These are phyloP conservation scores for Coriolopsis trogii DNA, from an alignment of 1,284 basidiomycete species.

Conservation along the genomic window DNA sequence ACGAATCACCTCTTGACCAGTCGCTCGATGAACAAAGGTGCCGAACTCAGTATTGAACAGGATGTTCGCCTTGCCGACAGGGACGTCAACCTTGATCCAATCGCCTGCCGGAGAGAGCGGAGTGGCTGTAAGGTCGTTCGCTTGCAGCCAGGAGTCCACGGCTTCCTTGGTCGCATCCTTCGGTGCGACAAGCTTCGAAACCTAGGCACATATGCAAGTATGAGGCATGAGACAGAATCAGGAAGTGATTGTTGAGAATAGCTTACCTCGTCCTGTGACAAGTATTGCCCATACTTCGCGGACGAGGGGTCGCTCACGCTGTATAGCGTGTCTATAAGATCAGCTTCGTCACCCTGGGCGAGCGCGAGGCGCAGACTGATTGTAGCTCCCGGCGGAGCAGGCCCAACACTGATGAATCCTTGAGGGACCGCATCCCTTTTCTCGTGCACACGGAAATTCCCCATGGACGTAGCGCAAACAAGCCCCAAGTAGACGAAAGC, in stretches of 20 bases:
- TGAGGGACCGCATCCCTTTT: slow-evolving; percentile 15
- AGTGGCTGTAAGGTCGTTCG: slow-evolving; percentile 36
- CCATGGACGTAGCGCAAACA: not conserved
- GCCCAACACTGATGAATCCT: slow-evolving; percentile 24
- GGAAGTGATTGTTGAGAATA: not conserved
- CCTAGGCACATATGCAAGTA: slow-evolving; percentile 34
- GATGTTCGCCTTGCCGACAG: slow-evolving; percentile 39
- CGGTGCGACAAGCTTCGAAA: slow-evolving; percentile 41
- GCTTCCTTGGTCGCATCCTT: slow-evolving; percentile 34
- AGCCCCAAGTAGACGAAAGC: not conserved
- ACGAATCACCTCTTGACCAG: slow-evolving; percentile 34
- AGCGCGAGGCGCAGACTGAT: slow-evolving; percentile 33
- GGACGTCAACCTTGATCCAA: slow-evolving; percentile 41
- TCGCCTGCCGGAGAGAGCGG: slow-evolving; percentile 39
- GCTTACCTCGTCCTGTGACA: slow-evolving; percentile 35
- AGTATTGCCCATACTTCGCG: slow-evolving; percentile 34
- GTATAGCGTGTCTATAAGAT: slow-evolving; percentile 33
- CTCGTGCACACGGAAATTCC: slow-evolving; percentile 24
- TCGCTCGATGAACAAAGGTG: slow-evolving; percentile 38
- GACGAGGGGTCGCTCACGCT: slow-evolving; percentile 10
- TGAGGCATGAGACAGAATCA: not conserved
- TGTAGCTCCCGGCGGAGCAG: slow-evolving; percentile 17
- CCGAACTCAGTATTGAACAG: slow-evolving; percentile 42
- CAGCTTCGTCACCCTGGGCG: slow-evolving; percentile 27
- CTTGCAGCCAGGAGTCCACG: slow-evolving; percentile 40